phyloP scores from a whole-genome alignment of 1,284 basidiomycete genomes.

The Lentinula novae-zelandiae region DNA sequence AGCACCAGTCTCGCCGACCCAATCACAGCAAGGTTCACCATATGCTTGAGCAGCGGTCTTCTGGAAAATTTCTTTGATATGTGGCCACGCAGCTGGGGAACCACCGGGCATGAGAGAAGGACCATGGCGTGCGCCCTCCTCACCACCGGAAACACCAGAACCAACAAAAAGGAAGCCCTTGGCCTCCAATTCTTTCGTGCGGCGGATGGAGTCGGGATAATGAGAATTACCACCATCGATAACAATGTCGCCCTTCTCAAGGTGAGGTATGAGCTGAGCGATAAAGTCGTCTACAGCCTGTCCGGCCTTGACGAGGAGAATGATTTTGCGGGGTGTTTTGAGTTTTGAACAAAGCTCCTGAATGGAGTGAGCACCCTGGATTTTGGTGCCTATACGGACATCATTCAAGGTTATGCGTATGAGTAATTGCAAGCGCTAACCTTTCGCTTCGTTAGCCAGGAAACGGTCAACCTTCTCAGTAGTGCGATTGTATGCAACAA shows the following conservation, averaged over 20 bases:
- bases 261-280: constrained; percentile 62
- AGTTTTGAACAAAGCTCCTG: constrained; percentile 84
- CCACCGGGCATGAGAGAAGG: constrained; percentile 99
- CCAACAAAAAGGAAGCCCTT: constrained; percentile 98
- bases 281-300: constrained; percentile 79
- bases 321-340: constrained; percentile 86
- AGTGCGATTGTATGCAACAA: constrained; percentile 97
- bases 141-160: constrained; percentile 98
- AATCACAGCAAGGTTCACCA: constrained; percentile 98
- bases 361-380: constrained; percentile 93
- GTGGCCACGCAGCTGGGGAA: constrained; percentile 89
- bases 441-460: constrained; percentile 97
- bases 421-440: constrained; percentile 37
- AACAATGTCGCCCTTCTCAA: constrained; percentile 87
- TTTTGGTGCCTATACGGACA: constrained; percentile 72
- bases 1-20: constrained; percentile 95
- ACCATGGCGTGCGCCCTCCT: constrained; percentile 97
- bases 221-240: constrained; percentile 99
- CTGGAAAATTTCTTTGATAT: constrained; percentile 99
- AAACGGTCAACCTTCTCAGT: constrained; percentile 96
- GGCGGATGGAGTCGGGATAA: constrained; percentile 97
- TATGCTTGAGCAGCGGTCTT: constrained; percentile 94
- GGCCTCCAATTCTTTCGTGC: constrained; percentile 87
- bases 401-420: background rate
- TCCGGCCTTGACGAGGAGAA: constrained; percentile 93